A percentile compares a stretch with the other conserved stretches of the same genome.
Evolutionary conservation across 768 basidiomycete genomes (phyloP).

Genomic region (Cantharellus cinnabarinus): DNA sequence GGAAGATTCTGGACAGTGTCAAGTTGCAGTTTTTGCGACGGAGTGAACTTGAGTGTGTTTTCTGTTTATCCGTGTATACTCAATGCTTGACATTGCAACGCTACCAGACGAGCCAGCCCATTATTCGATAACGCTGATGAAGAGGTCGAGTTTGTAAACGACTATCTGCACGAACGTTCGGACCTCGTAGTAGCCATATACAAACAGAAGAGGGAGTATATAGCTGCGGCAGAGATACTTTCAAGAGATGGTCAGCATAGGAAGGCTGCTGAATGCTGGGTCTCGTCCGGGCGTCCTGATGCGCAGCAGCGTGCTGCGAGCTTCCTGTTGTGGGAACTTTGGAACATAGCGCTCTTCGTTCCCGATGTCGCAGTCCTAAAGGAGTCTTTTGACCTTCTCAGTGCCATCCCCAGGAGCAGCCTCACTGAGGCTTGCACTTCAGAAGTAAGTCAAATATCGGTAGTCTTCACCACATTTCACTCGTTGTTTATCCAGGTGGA

Average conservation of each 20-base stretch:
- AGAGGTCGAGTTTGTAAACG: constrained; percentile 34
- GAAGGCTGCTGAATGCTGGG: background rate
- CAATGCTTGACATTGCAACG: background rate
- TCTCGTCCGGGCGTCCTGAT: background rate
- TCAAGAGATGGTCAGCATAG: constrained; percentile 22
- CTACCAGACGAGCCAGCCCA: constrained; percentile 23
- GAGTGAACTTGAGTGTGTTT: constrained; percentile 19
- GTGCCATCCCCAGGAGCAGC: background rate
- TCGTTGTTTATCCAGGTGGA: background rate
- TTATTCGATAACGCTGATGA: constrained; percentile 33
- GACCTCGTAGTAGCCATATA: constrained; percentile 21
- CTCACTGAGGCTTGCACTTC: background rate
- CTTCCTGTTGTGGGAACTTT: constrained; percentile 1
- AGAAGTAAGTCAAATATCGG: background rate
- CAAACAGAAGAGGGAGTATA: constrained; percentile 20
- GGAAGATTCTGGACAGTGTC: constrained; percentile 24
- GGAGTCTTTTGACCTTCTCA: background rate
- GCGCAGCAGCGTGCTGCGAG: background rate
- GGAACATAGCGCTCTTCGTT: background rate
- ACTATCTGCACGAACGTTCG: constrained; percentile 29
- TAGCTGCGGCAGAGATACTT: constrained; percentile 34
- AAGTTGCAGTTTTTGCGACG: constrained; percentile 26
- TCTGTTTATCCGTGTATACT: constrained; percentile 1
- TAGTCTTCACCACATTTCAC: background rate
- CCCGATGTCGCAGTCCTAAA: background rate